Evolutionary conservation across 164 flowering plant species (phyloP).

Genomic region (Tinospora cordifolia): DNA sequence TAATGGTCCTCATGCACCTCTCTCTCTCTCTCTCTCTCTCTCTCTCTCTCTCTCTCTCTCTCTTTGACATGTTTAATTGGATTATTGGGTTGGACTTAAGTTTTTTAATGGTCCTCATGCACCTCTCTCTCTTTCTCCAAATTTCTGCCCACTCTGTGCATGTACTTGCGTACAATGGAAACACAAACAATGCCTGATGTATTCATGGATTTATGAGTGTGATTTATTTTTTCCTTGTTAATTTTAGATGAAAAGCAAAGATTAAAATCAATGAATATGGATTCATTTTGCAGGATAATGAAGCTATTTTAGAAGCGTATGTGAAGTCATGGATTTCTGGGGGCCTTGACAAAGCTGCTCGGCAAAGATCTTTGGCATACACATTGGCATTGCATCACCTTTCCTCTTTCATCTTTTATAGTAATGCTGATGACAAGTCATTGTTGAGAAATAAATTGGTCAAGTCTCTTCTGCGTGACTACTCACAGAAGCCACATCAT

Average conservation of each 20-base stretch:
- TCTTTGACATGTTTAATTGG: too few species aligned
- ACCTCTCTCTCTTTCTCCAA: too few species aligned
- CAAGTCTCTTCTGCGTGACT: conserved; percentile 72
- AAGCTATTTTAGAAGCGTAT: conserved; percentile 71
- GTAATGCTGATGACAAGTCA: conserved; percentile 23
- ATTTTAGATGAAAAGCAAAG: background rate
- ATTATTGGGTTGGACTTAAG: too few species aligned
- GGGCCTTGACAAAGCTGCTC: conserved; percentile 71
- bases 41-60: too few species aligned
- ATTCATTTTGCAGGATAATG: conserved; percentile 46
- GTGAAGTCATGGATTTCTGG: conserved; percentile 85
- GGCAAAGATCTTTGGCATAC: conserved; percentile 50
- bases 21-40: too few species aligned
- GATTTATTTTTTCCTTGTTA: background rate
- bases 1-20: too few species aligned
- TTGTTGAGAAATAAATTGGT: conserved; percentile 44
- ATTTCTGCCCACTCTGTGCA: too few species aligned
- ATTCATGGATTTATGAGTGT: background rate
- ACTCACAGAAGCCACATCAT: conserved; percentile 47
- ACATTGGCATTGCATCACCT: conserved; percentile 72
- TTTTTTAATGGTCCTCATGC: too few species aligned
- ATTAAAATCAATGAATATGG: background rate
- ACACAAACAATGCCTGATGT: too few species aligned
- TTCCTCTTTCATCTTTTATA: conserved; percentile 51
- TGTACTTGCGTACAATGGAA: too few species aligned